phyloP scores from a whole-genome alignment of 371 early-diverging fungal species.

The Mortierella sp. region DNA sequence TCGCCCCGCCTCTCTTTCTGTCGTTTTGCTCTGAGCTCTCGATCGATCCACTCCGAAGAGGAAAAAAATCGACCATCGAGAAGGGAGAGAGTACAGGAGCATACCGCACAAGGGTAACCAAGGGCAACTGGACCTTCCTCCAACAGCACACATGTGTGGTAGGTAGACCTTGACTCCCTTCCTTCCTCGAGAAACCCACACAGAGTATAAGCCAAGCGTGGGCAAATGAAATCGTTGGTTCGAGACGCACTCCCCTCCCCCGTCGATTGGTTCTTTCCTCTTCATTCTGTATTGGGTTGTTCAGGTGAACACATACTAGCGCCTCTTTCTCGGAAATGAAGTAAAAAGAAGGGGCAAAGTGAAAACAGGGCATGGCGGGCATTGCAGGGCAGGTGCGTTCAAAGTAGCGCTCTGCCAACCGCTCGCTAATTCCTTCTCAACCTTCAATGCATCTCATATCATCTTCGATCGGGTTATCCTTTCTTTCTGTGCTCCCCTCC shows the following conservation, averaged over 20 bases:
- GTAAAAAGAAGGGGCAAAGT: background rate
- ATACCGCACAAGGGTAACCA: background rate
- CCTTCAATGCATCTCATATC: background rate
- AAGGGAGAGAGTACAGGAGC: background rate
- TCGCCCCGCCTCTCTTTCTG: no score
- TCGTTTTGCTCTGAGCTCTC: conserved; percentile 6
- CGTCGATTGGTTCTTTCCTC: background rate
- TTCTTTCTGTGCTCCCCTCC: background rate
- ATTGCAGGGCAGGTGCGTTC: background rate
- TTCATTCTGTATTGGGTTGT: background rate
- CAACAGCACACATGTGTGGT: background rate
- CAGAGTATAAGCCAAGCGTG: no score
- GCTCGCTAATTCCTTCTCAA: background rate
- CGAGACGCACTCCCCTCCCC: no score
- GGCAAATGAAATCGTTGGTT: no score
- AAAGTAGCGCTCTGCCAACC: background rate
- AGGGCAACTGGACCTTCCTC: background rate
- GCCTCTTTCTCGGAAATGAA: background rate
- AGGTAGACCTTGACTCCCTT: background rate
- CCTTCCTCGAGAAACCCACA: background rate
- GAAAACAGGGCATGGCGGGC: background rate
- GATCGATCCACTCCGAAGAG: background rate
- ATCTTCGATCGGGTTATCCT: background rate
- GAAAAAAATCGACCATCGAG: no score
- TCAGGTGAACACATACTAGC: no score